Evolutionary conservation across 1,139 yeast genomes (phyloP), one percentile per base, ranked within the genome.

Genomic region (Hansenula lynferdii): DNA sequence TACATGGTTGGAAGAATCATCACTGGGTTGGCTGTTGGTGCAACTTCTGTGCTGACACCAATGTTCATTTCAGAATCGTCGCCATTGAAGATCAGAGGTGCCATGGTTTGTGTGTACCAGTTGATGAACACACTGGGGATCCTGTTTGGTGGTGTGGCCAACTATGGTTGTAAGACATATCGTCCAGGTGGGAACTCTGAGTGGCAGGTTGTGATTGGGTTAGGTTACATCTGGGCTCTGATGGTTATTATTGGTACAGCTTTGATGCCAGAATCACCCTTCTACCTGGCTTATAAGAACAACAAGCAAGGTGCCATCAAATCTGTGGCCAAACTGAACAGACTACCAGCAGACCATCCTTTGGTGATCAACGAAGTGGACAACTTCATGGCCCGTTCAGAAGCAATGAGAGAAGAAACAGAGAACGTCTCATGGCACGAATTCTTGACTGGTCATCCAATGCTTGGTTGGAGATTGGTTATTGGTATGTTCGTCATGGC

Each of bases 61-160:
- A 65, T 80, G 64, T 79, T 79, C 60, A 78, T 79, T 59, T 68
- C 82, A 36, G 89, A 81, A 61, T 70, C 80, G 44, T 72, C 87
- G 18, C 87, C 87, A 42, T 77, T 70, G 53, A 67, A 68, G 37
- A 64, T 79, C 43, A 74, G 90, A 64, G 89, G 89, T 54, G 70
- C 85, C 15, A 61, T 58, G 62, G 85, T 81, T 36, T 71, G 78
- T 35, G 72, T 82, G 48, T 80, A 76, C 68, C 85, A 81, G 61
- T 67, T 77, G 51, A 67, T 69, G 61, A 72, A 79, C 54, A 77
- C 85, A 18, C 58, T 78, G 36, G 89, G 89, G 51, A 70, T 81
- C 44, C 65, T 80, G 51, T 53, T 80, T 44, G 86, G 86, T 26
- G 76, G 80, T 53, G 70, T 80, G 62, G 75, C 79, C 42, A 73